Conservation (phyloP, 148 eudicot genomes). For the Suaeda aralocaspica region DNA sequence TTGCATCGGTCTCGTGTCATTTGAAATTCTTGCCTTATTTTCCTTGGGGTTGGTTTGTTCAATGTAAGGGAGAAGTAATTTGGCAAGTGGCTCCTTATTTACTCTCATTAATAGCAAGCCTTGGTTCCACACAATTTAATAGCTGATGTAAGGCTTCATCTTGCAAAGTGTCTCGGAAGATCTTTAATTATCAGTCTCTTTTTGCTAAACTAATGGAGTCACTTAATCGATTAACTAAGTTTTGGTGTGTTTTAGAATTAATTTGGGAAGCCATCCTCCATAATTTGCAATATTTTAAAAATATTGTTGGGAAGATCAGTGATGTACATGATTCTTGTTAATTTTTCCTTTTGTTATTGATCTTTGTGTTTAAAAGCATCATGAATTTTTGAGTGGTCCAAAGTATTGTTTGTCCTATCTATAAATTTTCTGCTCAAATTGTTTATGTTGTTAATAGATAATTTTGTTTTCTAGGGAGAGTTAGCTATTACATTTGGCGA, state of each 20-base stretch:
- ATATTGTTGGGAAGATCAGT: neutral
- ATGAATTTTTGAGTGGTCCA: neutral
- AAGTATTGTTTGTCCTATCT: neutral
- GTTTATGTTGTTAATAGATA: neutral
- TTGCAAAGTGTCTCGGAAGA: neutral
- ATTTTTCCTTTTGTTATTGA: neutral
- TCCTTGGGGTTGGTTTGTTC: neutral
- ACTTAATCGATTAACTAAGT: no score
- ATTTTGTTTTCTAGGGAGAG: slow-evolving; percentile 64
- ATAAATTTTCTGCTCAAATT: neutral
- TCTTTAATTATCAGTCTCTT: neutral
- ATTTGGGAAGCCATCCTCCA: no score
- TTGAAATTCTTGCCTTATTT: neutral
- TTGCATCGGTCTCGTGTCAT: neutral
- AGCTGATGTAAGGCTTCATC: neutral
- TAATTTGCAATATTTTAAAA: no score
- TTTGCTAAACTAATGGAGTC: no score
- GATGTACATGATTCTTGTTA: neutral
- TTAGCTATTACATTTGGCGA: slow-evolving; percentile 96
- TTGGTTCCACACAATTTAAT: neutral
- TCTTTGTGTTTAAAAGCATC: neutral
- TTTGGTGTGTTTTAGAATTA: no score
- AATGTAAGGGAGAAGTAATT: neutral
- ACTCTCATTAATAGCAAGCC: neutral
- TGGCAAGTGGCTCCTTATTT: neutral